phyloP scores from a whole-genome alignment of 1,284 basidiomycete genomes.

The Apiotrichum siamense region DNA sequence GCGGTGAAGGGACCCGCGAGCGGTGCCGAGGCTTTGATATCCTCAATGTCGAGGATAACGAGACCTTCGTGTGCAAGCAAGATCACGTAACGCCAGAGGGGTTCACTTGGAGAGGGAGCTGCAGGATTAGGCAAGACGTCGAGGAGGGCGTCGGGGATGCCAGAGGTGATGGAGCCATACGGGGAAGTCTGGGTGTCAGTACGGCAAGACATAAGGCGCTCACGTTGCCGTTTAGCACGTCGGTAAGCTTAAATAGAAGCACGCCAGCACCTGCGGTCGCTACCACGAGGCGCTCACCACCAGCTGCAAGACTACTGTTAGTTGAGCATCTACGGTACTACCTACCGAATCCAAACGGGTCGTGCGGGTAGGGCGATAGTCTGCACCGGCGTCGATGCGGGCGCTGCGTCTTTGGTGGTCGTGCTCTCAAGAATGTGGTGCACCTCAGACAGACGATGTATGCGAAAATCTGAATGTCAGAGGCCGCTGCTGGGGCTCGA shows the following conservation, averaged over 20 bases:
- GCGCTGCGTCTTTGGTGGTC: slow-evolving; percentile 27
- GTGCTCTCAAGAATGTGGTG: slow-evolving; percentile 26
- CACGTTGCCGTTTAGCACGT: slow-evolving; percentile 36
- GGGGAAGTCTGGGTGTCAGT: slow-evolving; percentile 26
- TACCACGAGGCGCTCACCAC: slow-evolving; percentile 37
- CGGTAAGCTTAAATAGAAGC: slow-evolving; percentile 29
- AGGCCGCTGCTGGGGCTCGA: too few species aligned
- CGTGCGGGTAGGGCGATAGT: slow-evolving; percentile 31
- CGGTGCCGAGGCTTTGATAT: slow-evolving; percentile 20
- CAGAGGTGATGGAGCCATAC: slow-evolving; percentile 31
- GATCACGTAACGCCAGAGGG: slow-evolving; percentile 40
- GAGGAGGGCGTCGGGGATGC: slow-evolving; percentile 34
- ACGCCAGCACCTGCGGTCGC: slow-evolving; percentile 29
- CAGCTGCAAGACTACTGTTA: slow-evolving; percentile 33
- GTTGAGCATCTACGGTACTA: not conserved
- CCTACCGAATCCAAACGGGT: slow-evolving; percentile 43
- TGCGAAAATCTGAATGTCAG: slow-evolving; percentile 28
- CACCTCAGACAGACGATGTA: slow-evolving; percentile 34
- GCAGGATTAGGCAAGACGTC: slow-evolving; percentile 51
- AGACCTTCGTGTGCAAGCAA: slow-evolving; percentile 40
- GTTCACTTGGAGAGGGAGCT: slow-evolving; percentile 18
- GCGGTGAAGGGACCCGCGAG: slow-evolving; percentile 35
- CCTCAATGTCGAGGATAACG: slow-evolving; percentile 38
- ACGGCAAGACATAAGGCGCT: slow-evolving; percentile 7
- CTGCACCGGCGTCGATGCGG: slow-evolving; percentile 21